phyloP scores from a whole-genome alignment of 768 basidiomycete species.

The Trichaptum fuscoviolaceum region DNA sequence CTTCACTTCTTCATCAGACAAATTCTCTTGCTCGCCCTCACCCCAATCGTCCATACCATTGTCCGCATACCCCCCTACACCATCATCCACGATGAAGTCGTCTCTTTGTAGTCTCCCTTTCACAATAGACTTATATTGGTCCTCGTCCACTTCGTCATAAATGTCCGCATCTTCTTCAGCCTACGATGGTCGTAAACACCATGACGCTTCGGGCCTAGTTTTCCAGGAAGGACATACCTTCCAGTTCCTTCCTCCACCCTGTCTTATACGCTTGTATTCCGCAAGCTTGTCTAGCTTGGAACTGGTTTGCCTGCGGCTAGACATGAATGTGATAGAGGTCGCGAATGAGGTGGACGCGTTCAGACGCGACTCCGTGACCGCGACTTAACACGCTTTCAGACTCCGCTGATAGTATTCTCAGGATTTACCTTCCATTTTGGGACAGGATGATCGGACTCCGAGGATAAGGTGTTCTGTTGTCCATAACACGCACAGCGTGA shows the following conservation, averaged over 20 bases:
- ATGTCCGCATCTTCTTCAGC: constrained; percentile 59
- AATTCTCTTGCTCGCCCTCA: constrained; percentile 50
- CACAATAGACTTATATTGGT: constrained; percentile 84
- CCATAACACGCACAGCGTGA: neutral
- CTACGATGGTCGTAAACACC: constrained; percentile 17
- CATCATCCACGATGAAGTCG: constrained; percentile 96
- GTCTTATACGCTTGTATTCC: constrained; percentile 54
- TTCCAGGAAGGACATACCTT: constrained; percentile 39
- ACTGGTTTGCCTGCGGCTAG: constrained; percentile 17
- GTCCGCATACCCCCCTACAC: constrained; percentile 86
- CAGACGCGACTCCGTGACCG: neutral
- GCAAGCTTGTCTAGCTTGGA: constrained; percentile 43
- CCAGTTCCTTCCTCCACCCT: constrained; percentile 51
- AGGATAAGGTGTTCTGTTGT: too few relatives aligned
- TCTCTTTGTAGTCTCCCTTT: constrained; percentile 74
- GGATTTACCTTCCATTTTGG: neutral
- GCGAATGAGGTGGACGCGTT: constrained; percentile 2
- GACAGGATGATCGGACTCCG: neutral
- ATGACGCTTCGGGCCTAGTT: constrained; percentile 17
- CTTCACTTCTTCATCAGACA: constrained; percentile 49
- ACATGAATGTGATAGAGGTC: neutral
- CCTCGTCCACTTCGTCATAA: constrained; percentile 89
- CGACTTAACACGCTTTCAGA: neutral
- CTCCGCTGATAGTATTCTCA: neutral
- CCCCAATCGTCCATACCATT: constrained; percentile 97